Evolutionary conservation across 306 rosid genomes (phyloP).

Genomic region (cucumber (Cucumis sativus)): DNA sequence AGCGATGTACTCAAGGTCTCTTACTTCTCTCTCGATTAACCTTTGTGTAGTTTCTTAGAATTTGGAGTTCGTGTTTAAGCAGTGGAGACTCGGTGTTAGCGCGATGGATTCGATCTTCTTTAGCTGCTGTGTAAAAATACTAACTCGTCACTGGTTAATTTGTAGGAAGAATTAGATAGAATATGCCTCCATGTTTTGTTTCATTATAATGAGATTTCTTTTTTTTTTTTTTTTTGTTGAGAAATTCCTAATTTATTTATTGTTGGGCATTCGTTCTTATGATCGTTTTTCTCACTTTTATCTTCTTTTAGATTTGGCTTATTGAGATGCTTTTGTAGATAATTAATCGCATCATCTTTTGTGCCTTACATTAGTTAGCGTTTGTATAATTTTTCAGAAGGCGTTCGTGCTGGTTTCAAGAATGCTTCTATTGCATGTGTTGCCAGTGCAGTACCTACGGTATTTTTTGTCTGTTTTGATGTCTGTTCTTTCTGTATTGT

Average conservation of each 20-base stretch:
- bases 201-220: not conserved
- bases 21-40: not conserved
- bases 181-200: not conserved
- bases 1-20: conserved; percentile 42
- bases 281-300: not conserved
- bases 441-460: conserved; percentile 67
- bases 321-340: not conserved
- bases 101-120: not conserved
- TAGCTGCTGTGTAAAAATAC: not conserved
- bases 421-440: conserved; percentile 43
- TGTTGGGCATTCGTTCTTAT: not conserved
- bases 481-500: not conserved
- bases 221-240: not conserved
- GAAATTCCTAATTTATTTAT: not conserved
- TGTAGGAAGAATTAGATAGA: not conserved
- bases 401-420: conserved; percentile 70
- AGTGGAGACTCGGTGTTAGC: not conserved
- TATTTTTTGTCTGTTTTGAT: conserved; percentile 13
- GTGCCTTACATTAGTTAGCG: not conserved
- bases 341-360: not conserved
- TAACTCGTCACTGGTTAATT: not conserved
- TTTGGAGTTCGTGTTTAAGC: not conserved
- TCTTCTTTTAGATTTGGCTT: not conserved
- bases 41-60: not conserved
- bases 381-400: conserved; percentile 51